These are phyloP conservation scores for Pyrus communis DNA, from an alignment of 306 rosid species.

Conservation along the genomic window DNA sequence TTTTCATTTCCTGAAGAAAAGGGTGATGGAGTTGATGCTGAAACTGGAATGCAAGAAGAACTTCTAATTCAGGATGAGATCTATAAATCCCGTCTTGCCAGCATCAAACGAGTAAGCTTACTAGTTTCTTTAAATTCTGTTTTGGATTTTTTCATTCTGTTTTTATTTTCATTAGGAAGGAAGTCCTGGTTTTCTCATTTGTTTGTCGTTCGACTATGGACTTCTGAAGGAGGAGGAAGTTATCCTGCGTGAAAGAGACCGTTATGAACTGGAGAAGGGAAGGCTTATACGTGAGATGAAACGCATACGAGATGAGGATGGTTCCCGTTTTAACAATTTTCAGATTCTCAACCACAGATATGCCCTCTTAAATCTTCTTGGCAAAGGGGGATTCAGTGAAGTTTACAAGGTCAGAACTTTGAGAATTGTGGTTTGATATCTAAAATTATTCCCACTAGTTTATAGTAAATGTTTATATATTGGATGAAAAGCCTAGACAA, in stretches of 20 bases:
- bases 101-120: conserved; percentile 80
- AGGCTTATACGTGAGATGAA: conserved; percentile 98
- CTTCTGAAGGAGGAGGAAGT: conserved; percentile 74
- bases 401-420: conserved; percentile 88
- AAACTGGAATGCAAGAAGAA: conserved; percentile 67
- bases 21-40: conserved; percentile 64
- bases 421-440: conserved; percentile 7
- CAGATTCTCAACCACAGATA: conserved; percentile 87
- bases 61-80: conserved; percentile 82
- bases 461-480: conserved; percentile 9
- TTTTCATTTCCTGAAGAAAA: conserved; percentile 43
- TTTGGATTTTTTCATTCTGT: conserved; percentile 6
- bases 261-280: conserved; percentile 88
- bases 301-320: conserved; percentile 98
- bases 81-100: conserved; percentile 81
- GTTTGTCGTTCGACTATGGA: background rate
- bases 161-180: background rate
- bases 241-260: conserved; percentile 86
- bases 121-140: background rate
- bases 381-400: conserved; percentile 99
- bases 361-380: conserved; percentile 96
- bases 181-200: background rate
- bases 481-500: conserved; percentile 24
- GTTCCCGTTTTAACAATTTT: conserved; percentile 97
- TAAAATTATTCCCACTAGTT: background rate